These are phyloP conservation scores for Fusarium haematococcum DNA, from an alignment of 2,329 filamentous ascomycete species.

Conservation along the genomic window DNA sequence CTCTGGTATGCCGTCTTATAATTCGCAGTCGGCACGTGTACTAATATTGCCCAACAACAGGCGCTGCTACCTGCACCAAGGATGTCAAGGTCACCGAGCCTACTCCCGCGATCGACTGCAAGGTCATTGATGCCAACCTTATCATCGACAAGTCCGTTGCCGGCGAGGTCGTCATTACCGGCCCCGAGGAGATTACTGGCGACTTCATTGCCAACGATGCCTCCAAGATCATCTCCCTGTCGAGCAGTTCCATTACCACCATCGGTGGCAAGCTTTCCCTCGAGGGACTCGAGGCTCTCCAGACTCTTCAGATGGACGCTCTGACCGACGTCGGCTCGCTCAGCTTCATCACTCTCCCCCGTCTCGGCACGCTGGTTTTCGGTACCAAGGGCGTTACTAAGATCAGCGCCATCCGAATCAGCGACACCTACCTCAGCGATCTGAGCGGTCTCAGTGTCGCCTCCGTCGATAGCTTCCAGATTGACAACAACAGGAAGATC, in stretches of 20 bases:
- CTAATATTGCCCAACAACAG: constrained; percentile 34
- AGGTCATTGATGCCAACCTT: constrained; percentile 76
- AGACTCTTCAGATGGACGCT: constrained; percentile 72
- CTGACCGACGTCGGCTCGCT: constrained; percentile 76
- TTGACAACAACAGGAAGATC: constrained; percentile 92
- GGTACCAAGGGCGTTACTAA: constrained; percentile 70
- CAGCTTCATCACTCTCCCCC: constrained; percentile 77
- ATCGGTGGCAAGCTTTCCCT: constrained; percentile 80
- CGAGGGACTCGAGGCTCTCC: constrained; percentile 75
- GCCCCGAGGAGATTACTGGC: constrained; percentile 67
- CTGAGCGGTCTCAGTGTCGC: constrained; percentile 85
- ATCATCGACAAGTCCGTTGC: constrained; percentile 69
- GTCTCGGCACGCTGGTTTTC: constrained; percentile 62
- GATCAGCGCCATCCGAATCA: constrained; percentile 77
- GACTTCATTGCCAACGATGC: constrained; percentile 73
- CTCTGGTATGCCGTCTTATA: constrained; percentile 53
- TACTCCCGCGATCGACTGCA: constrained; percentile 73
- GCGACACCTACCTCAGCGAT: constrained; percentile 85
- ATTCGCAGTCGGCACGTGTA: neutral
- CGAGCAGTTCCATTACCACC: constrained; percentile 68
- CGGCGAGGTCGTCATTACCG: constrained; percentile 71
- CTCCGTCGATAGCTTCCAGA: constrained; percentile 77
- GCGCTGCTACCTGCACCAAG: constrained; percentile 54
- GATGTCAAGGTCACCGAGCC: constrained; percentile 75
- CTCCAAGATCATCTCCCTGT: constrained; percentile 68